Conservation (phyloP, 1,284 basidiomycete genomes). For the Cryptococcus sp. region DNA sequence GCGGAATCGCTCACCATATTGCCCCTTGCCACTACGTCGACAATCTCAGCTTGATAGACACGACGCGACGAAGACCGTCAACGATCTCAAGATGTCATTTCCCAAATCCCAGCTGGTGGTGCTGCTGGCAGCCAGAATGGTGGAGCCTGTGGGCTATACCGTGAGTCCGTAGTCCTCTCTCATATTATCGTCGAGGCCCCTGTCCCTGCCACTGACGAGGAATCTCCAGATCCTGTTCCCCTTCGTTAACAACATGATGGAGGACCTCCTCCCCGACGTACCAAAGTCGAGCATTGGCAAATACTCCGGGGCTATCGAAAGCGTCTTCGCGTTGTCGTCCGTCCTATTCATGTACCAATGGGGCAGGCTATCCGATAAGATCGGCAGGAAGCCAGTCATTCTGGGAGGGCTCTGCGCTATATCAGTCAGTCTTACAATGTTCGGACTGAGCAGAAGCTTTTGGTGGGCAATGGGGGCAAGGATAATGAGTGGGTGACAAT, state of each 20-base stretch:
- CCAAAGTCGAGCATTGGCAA: conserved; percentile 19
- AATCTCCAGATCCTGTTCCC: conserved; percentile 19
- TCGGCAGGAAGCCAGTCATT: conserved; percentile 24
- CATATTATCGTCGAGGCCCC: background rate
- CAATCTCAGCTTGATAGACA: no score
- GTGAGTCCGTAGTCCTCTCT: conserved; percentile 1
- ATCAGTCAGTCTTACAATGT: conserved; percentile 14
- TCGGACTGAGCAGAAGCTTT: conserved; percentile 23
- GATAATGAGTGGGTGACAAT: conserved; percentile 13
- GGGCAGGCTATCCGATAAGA: conserved; percentile 23
- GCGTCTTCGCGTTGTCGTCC: conserved; percentile 19
- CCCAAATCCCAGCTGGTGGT: conserved; percentile 12
- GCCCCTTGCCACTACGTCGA: no score
- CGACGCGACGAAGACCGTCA: no score
- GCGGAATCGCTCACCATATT: no score
- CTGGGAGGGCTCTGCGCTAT: conserved; percentile 21
- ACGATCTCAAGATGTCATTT: no score
- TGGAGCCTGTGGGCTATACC: conserved; percentile 18
- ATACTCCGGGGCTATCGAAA: conserved; percentile 25
- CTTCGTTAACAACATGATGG: conserved; percentile 23
- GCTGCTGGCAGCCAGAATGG: conserved; percentile 14
- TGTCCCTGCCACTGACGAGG: background rate
- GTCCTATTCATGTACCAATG: conserved; percentile 26
- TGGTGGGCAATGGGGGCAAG: conserved; percentile 22
- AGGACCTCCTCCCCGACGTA: conserved; percentile 18